Conservation (phyloP, 23 red algal species). For the Rhodosorus marinus region DNA sequence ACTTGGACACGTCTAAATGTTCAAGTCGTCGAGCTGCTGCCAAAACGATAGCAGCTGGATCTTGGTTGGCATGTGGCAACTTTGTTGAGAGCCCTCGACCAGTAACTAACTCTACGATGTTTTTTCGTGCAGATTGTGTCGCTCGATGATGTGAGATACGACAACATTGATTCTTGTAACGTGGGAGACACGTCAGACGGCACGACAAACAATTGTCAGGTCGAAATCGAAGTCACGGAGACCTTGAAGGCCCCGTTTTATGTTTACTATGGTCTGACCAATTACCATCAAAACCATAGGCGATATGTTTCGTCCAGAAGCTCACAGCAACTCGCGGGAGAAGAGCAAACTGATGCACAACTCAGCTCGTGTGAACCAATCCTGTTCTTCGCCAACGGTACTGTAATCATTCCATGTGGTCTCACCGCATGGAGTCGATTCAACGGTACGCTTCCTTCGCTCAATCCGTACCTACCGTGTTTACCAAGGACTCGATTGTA, state of each 20-base stretch:
- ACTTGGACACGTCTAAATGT: too few species aligned
- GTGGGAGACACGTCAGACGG: slow-evolving; percentile 5
- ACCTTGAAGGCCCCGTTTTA: slow-evolving; percentile 20
- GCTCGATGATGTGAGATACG: slow-evolving; percentile 50
- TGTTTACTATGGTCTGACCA: slow-evolving; percentile 59
- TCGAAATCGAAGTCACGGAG: slow-evolving; percentile 6
- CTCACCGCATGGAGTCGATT: slow-evolving; percentile 42
- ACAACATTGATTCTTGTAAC: slow-evolving; percentile 18
- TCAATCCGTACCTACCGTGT: too few species aligned
- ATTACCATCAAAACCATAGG: slow-evolving; percentile 63
- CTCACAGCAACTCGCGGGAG: slow-evolving; percentile 21
- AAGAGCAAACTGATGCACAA: slow-evolving; percentile 2
- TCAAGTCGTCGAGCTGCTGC: too few species aligned
- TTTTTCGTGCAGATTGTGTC: too few species aligned
- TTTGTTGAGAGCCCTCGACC: too few species aligned
- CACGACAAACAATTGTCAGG: slow-evolving; percentile 4
- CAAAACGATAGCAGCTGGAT: too few species aligned
- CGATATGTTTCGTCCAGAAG: slow-evolving; percentile 27
- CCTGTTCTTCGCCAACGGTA: background rate
- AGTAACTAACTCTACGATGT: too few species aligned
- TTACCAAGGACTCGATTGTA: too few species aligned
- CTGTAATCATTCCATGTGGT: slow-evolving; percentile 24
- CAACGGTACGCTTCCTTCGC: too few species aligned
- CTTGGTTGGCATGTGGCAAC: too few species aligned
- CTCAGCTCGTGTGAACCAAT: slow-evolving; percentile 17